phyloP scores from a whole-genome alignment of 2,329 filamentous ascomycete species.

The Fusarium xyrophilum region DNA sequence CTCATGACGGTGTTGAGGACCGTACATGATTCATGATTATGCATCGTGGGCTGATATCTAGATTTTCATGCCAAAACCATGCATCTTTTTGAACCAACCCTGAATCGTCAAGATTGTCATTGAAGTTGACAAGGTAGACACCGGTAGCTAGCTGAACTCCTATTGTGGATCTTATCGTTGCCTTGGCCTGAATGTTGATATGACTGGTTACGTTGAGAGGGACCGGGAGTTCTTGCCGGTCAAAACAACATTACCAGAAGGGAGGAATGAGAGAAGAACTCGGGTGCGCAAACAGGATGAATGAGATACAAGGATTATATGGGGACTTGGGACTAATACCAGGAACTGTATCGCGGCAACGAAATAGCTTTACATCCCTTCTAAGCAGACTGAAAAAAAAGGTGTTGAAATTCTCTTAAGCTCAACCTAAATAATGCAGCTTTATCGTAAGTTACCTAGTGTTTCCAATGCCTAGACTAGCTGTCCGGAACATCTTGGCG shows the following conservation, averaged over 20 bases:
- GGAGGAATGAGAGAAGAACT: background rate
- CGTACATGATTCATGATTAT: background rate
- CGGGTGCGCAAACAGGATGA: rapidly evolving
- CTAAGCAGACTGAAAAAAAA: rapidly evolving
- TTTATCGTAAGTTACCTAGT: rapidly evolving
- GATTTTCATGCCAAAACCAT: background rate
- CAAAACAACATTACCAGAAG: too few relatives aligned
- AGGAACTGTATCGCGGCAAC: background rate
- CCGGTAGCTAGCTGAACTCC: background rate
- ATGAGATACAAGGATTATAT: background rate
- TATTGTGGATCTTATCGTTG: too few relatives aligned
- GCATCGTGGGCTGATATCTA: background rate
- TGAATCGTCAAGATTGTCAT: rapidly evolving
- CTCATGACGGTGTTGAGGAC: background rate
- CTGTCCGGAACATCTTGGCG: background rate
- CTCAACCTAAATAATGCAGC: rapidly evolving
- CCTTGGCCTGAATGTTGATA: rapidly evolving
- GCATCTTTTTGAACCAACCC: rapidly evolving
- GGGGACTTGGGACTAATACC: background rate
- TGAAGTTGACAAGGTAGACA: background rate
- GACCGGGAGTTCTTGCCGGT: background rate
- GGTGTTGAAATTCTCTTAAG: rapidly evolving
- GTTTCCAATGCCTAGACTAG: rapidly evolving
- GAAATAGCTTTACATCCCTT: rapidly evolving
- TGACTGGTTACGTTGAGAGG: background rate